A percentile compares a stretch with the other conserved stretches of the same genome.
Conservation (phyloP, 805 yeast genomes). For the Teunomyces atbi region DNA sequence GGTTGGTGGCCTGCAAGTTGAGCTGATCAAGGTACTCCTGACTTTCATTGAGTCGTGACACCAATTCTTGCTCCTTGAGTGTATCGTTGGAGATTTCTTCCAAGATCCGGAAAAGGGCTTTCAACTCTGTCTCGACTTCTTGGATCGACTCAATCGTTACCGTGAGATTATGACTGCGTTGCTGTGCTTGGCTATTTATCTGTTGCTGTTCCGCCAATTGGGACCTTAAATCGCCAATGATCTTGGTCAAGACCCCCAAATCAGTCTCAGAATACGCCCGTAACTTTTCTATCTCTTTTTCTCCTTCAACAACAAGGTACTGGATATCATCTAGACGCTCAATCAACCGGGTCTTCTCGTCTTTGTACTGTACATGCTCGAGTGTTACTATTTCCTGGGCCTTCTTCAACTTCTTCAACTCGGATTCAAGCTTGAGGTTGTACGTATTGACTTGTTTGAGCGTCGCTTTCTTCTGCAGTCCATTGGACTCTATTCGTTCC, state of each 20-base stretch:
- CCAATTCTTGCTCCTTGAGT: conserved; percentile 40
- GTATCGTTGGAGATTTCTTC: conserved; percentile 52
- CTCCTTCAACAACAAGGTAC: conserved; percentile 54
- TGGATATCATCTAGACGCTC: conserved; percentile 61
- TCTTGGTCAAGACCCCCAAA: conserved; percentile 50
- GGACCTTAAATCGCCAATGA: conserved; percentile 51
- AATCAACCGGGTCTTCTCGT: conserved; percentile 56
- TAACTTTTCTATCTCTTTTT: conserved; percentile 58
- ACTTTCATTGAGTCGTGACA: conserved; percentile 33
- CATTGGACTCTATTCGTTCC: conserved; percentile 10
- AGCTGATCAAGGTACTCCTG: conserved; percentile 43
- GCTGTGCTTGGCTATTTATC: conserved; percentile 30
- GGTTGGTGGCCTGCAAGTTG: conserved; percentile 36
- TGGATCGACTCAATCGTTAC: conserved; percentile 59
- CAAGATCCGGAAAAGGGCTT: conserved; percentile 46
- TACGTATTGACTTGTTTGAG: conserved; percentile 42
- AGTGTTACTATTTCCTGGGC: conserved; percentile 59
- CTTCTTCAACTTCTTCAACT: conserved; percentile 58
- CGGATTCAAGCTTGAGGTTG: conserved; percentile 57
- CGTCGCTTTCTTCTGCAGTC: conserved; percentile 30
- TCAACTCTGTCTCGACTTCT: conserved; percentile 36
- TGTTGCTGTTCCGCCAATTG: conserved; percentile 39
- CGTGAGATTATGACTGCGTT: conserved; percentile 48
- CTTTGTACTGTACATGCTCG: conserved; percentile 64
- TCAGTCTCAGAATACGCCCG: conserved; percentile 60